Conservation (phyloP, 495 filamentous ascomycete species). For the Neurospora tetraspora region DNA sequence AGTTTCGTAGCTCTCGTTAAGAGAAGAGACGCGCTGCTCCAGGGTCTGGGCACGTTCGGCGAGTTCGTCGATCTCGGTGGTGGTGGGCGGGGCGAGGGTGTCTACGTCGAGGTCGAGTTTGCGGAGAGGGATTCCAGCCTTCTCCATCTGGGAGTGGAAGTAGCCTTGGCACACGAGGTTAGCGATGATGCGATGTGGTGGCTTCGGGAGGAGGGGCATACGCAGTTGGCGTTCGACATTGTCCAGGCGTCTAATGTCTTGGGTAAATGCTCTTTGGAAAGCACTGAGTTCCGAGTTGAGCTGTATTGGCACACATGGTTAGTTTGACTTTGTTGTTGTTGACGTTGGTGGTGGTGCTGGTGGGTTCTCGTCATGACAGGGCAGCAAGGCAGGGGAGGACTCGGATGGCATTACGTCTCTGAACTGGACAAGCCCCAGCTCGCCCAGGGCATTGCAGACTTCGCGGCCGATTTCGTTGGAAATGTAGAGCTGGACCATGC, state of each 20-base stretch:
- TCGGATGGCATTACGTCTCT: slow-evolving; percentile 65
- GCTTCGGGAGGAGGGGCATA: slow-evolving; percentile 35
- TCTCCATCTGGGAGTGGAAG: slow-evolving; percentile 91
- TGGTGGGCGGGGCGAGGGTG: slow-evolving; percentile 73
- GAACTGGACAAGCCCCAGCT: slow-evolving; percentile 92
- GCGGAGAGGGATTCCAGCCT: slow-evolving; percentile 71
- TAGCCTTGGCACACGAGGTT: slow-evolving; percentile 48
- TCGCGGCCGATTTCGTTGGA: slow-evolving; percentile 97
- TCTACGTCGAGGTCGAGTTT: slow-evolving; percentile 79
- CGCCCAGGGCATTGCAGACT: slow-evolving; percentile 91
- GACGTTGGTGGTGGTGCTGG: no score
- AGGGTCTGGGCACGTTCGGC: slow-evolving; percentile 84
- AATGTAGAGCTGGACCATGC: slow-evolving; percentile 98
- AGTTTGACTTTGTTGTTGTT: background rate
- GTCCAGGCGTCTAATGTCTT: slow-evolving; percentile 91
- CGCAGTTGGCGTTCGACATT: slow-evolving; percentile 96
- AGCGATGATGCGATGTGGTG: background rate
- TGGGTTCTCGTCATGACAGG: background rate
- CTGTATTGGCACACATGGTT: slow-evolving; percentile 35
- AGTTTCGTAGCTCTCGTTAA: slow-evolving; percentile 97
- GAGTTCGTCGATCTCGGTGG: slow-evolving; percentile 90
- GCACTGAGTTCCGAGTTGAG: slow-evolving; percentile 86
- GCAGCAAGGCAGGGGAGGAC: background rate
- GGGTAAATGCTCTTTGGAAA: slow-evolving; percentile 94
- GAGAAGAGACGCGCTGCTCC: slow-evolving; percentile 78